These are phyloP conservation scores for Myxozyma neotropica DNA, from an alignment of 805 yeast genomes.

Conservation along the genomic window DNA sequence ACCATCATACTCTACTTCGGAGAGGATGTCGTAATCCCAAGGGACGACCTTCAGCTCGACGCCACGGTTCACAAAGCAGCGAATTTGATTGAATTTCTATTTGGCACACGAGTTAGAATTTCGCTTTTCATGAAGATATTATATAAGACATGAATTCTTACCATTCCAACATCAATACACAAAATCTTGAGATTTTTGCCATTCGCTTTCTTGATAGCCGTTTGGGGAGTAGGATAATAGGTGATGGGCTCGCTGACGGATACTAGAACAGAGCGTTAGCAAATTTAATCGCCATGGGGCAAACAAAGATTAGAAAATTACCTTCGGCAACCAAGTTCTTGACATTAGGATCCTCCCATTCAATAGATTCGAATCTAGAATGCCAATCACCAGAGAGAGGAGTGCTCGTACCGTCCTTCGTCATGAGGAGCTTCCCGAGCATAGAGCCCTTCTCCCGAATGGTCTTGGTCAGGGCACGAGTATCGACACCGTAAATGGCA, in stretches of 20 bases:
- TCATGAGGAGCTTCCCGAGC: constrained; percentile 81
- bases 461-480: constrained; percentile 90
- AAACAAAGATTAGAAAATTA: neutral
- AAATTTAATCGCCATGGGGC: too few species aligned
- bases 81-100: constrained; percentile 85
- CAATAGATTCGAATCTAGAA: constrained; percentile 68
- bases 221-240: constrained; percentile 67
- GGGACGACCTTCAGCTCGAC: constrained; percentile 95
- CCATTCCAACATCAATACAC: constrained; percentile 95
- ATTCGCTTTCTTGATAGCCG: constrained; percentile 58
- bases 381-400: constrained; percentile 57
- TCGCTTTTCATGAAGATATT: neutral
- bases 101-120: neutral
- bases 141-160: neutral
- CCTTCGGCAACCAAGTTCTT: constrained; percentile 82
- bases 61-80: constrained; percentile 95
- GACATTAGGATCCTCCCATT: constrained; percentile 91
- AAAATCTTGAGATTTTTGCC: constrained; percentile 81
- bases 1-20: constrained; percentile 86
- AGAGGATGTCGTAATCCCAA: constrained; percentile 81
- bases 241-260: constrained; percentile 74
- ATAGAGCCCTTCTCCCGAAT: constrained; percentile 92
- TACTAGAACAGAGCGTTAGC: constrained; percentile 47
- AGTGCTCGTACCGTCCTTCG: constrained; percentile 41
- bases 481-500: constrained; percentile 96